Base-by-base conservation (phyloP, 1,284 basidiomycete species). In the Earliella scabrosa region DNA sequence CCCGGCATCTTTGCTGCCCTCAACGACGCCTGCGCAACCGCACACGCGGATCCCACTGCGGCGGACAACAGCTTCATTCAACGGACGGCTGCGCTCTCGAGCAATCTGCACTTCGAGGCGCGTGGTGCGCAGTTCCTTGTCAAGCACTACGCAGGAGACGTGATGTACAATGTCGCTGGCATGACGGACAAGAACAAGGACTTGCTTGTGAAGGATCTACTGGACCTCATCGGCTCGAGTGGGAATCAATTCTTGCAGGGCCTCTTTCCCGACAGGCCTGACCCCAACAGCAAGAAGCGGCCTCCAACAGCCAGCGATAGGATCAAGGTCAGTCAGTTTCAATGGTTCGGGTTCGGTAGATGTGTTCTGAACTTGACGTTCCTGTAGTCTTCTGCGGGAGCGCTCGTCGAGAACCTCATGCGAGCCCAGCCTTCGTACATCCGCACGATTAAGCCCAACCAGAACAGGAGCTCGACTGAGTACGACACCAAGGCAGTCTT, bases 131-230 rank as follows among this genome's bases (percentile, higher is more conserved):
- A 97, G 69, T 97, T 97, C 77, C 73, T 97, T 58, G 92, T 97
- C 61, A 90, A 87, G 68, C 95, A 98, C 72, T 98, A 98, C 69
- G 97, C 97, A 26, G 97, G 97, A 64, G 97, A 99, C 70, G 97
- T 99, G 63, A 93, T 96, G 86, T 99, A 99, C 79, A 97, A 95
- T 63, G 88, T 99, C 8, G 72, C 90, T 14, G 97, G 97, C 9
- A 99, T 99, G 97, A 99, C 97, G 16, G 97, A 99, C 77, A 99
- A 99, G 85, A 99, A 99, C 82, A 99, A 99, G 82, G 97, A 99
- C 68, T 87, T 94, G 5, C 82, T 99, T 29, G 83, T 95, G 71
- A 98, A 98, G 74, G 97, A 99, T 70, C 80, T 99, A 36, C 79
- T 98, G 47, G 95, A 98, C 68, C 83, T 99, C 44, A 82, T 99